Evolutionary conservation across 2,329 filamentous ascomycete genomes (phyloP), one percentile per base, ranked within the genome.

Genomic region (Ophiocordyceps camponoti-saundersi): DNA sequence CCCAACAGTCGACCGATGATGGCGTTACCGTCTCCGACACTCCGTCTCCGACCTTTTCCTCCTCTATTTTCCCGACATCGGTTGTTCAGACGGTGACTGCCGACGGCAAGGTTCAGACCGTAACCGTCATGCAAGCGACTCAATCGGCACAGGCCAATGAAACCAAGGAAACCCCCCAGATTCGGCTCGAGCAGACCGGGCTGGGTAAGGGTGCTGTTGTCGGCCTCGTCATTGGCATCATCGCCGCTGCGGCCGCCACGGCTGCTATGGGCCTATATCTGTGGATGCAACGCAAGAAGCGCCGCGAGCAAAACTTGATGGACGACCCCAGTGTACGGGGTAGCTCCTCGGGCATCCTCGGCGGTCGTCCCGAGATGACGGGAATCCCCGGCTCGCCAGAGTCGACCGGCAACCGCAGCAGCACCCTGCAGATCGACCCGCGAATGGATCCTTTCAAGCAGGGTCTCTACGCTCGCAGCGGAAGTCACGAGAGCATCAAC

Each of bases 401-500:
- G 29, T 66, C 67, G 3, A 64, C 63, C 7, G 65, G 68, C 40
- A 70, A 73, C 48, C 70, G 71, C 48, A 74, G 68, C 51, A 73
- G 72, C 57, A 65, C 66, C 42, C 58, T 80, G 46, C 72, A 75
- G 10, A 70, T 79, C 47, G 78, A 82, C 55, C 78, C 78, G 30
- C 69, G 78, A 42, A 72, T 81, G 65, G 73, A 81, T 54, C 77
- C 77, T 0, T 79, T 74, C 50, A 69, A 73, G 44, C 67, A 70
- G 34, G 72, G 71, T 18, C 63, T 79, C 13, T 81, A 80, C 57
- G 63, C 65, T 42, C 67, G 72, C 23, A 78, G 71, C 53, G 73
- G 72, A 57, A 80, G 77, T 53, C 71, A 71, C 50, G 77, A 81
- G 57, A 81, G 77, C 56, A 63, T 82, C 56, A 75, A 75, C 53